phyloP scores from a whole-genome alignment of 768 basidiomycete genomes.

The Termitomyces sp. region DNA sequence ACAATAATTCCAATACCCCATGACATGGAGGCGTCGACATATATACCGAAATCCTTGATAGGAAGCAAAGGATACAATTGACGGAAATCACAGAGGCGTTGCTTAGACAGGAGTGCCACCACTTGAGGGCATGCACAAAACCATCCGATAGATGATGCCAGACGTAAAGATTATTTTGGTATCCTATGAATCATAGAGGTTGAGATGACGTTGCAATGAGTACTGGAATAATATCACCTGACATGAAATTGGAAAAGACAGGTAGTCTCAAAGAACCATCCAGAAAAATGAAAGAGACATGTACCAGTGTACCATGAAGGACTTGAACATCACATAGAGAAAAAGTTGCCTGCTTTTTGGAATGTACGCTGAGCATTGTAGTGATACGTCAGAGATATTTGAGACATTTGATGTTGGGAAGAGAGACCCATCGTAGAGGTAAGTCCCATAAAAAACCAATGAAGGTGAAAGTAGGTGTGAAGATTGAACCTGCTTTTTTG shows the following conservation, averaged over 20 bases:
- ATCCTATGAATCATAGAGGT: too few species aligned
- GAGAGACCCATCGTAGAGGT: too few species aligned
- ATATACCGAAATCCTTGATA: not conserved
- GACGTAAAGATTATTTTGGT: too few species aligned
- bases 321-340: not conserved
- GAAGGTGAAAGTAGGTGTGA: too few species aligned
- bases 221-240: too few species aligned
- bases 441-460: too few species aligned
- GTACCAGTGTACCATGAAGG: not conserved
- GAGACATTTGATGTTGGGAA: too few species aligned
- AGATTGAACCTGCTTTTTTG: too few species aligned
- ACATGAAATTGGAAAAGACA: not conserved
- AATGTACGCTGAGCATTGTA: too few species aligned
- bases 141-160: not conserved
- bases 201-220: too few species aligned
- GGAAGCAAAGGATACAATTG: too few species aligned
- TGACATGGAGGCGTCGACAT: not conserved
- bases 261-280: not conserved
- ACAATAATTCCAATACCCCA: not conserved
- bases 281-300: not conserved
- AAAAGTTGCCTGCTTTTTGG: not conserved
- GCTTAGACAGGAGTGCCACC: not conserved
- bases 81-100: not conserved
- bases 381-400: too few species aligned
- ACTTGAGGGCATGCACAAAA: not conserved